Base-by-base conservation (phyloP, 208 protist species). In the Acanthamoeba lenticulata region DNA sequence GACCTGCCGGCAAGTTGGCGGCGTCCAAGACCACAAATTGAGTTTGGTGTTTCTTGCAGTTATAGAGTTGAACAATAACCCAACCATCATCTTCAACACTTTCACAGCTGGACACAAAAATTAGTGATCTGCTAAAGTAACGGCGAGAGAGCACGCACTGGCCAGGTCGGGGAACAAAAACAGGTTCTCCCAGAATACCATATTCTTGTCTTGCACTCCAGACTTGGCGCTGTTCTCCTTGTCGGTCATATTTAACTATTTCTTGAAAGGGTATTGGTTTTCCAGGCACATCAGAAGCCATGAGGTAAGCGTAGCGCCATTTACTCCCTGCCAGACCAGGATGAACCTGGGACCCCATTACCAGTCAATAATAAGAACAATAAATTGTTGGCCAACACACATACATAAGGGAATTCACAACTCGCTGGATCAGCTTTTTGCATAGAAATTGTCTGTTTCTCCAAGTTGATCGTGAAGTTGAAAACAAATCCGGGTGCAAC, bases 41-140 rank as follows among this genome's bases (percentile, higher is more conserved):
- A 0, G 94, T 95, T 6, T 27, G 27, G 65, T 95, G 94, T n/a
- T 32, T 34, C 49, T 90, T 69, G 44, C 91, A 93, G 55, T 94
- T 38, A 74, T 94, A 95, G 24, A 94, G 52, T 38, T 95, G 94
- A 3, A 60, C 52, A 29, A 95, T 95, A 24, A 95, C 47, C 94
- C 94, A 95, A 2, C 94, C 94, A 45, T 95, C 94, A 74, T 95
- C 94, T 40, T 95, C 94, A 9, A n/a, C n/a, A n/a, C 27, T 49
- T 52, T 69, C n/a, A n/a, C n/a, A n/a, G n/a, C n/a, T n/a, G n/a
- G n/a, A n/a, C n/a, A n/a, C n/a, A n/a, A n/a, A n/a, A n/a, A n/a
- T n/a, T n/a, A n/a, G n/a, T n/a, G n/a, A n/a, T n/a, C n/a, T n/a
- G n/a, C n/a, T n/a, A n/a, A n/a, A n/a, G 15, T 24, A 36, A 42